phyloP scores from a whole-genome alignment of 768 basidiomycete species.

The Crucibulum laeve region DNA sequence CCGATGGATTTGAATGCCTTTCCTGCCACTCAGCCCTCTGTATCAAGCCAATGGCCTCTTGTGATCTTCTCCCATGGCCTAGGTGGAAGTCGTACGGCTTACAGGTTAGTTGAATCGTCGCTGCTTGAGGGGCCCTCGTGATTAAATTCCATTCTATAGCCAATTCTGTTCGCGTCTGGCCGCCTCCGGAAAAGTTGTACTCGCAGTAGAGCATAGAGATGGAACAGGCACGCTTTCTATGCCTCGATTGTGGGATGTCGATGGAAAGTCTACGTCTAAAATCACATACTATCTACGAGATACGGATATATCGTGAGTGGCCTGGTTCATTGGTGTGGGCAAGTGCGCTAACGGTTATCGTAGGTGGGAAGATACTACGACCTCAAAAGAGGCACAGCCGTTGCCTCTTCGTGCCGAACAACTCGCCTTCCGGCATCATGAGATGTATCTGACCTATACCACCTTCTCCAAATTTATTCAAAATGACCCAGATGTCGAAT shows the following conservation, averaged over 20 bases:
- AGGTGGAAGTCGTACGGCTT: constrained; percentile 66
- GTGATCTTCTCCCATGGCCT: constrained; percentile 86
- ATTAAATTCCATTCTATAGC: constrained; percentile 1
- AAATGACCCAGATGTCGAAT: constrained; percentile 22
- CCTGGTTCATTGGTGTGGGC: not conserved
- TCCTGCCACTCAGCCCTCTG: constrained; percentile 1
- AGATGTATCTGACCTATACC: constrained; percentile 62
- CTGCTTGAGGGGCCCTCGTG: not conserved
- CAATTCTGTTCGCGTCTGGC: constrained; percentile 28
- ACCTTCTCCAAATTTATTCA: constrained; percentile 53
- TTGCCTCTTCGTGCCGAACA: constrained; percentile 64
- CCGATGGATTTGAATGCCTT: constrained; percentile 17
- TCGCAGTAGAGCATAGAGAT: constrained; percentile 82
- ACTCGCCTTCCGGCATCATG: constrained; percentile 61
- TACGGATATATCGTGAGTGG: constrained; percentile 48
- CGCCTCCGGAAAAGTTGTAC: constrained; percentile 73
- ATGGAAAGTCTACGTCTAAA: constrained; percentile 20
- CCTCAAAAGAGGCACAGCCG: constrained; percentile 18
- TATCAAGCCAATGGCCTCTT: constrained; percentile 57
- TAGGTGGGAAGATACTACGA: constrained; percentile 22
- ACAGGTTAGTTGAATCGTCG: constrained; percentile 37
- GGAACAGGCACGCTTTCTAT: constrained; percentile 61
- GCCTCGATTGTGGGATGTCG: constrained; percentile 25
- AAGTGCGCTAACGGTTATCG: not conserved
- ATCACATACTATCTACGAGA: constrained; percentile 51